phyloP scores from a whole-genome alignment of 345 rosid species.

The Gossypium turneri region DNA sequence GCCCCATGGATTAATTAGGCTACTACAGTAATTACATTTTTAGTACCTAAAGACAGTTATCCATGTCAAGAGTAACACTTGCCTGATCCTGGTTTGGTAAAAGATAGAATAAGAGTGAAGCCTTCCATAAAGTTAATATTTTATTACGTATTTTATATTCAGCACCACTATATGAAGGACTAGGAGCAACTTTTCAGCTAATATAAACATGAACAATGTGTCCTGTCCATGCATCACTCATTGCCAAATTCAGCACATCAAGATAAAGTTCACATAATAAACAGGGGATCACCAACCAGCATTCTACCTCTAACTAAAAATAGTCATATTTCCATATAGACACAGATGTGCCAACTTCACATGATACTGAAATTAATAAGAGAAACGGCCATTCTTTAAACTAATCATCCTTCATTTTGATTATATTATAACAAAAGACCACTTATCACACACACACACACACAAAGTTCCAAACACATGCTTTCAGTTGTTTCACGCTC shows the following conservation, averaged over 20 bases:
- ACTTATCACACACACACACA: background rate
- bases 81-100: constrained; percentile 3
- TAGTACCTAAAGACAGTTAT: background rate
- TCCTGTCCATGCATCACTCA: constrained; percentile 12
- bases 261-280: background rate
- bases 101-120: background rate
- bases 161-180: background rate
- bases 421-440: background rate
- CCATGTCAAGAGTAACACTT: background rate
- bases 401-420: constrained; percentile 6
- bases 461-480: background rate
- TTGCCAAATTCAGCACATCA: background rate
- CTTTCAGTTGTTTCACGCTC: background rate
- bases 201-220: background rate
- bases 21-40: background rate
- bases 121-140: background rate
- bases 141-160: background rate
- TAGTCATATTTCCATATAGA: background rate
- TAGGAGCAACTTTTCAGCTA: constrained; percentile 4
- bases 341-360: background rate
- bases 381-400: background rate
- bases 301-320: background rate
- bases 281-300: constrained; percentile 2
- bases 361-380: background rate
- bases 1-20: background rate